Evolutionary conservation across 2,329 filamentous ascomycete species (phyloP), one percentile per base, ranked within the genome.

Genomic region (Fusarium coffeatum): DNA sequence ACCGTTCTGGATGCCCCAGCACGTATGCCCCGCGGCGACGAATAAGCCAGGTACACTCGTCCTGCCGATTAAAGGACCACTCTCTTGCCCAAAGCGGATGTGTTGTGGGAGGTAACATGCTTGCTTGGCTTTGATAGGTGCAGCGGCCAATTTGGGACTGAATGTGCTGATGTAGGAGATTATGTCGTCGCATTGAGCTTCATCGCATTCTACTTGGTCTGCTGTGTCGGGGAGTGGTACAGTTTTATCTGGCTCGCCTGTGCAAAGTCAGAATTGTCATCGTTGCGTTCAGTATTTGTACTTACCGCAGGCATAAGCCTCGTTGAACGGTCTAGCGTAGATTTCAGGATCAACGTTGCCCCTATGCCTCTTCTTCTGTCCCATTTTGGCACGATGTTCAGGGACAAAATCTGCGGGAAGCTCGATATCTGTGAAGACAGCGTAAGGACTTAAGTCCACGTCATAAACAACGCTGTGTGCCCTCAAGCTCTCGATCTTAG

Each of bases 1-100:
- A 1, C 90, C 93, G 81, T 99, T 98, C 82, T 98, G 95, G 23
- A 99, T 97, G 0, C 96, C 96, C 96, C 96, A 99, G 82, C 95
- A 98, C 3, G 94, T 97, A 83, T 99, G 96, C 0, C 96, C 96
- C 0, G 93, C 87, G 1, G 96, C 96, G 64, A 98, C 84, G 78
- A 92, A 90, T 45, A 98, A 76, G 0, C 94, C 94, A 9, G 89
- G 87, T 0, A 91, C 88, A 3, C 87, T 86, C 10, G 94, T 94
- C 55, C 86, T 83, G 0, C 96, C 96, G 25, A 98, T 87, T 51
- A 98, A 80, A 8, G 96, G 95, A 0, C 88, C 89, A 40, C 80
- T 82, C 77, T 88, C 86, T 46, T 85, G 83, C n/a, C 90, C 88
- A 55, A 84, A 84, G 5, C 85, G 82, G 72, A 86, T 83, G 64